Conservation (phyloP, 495 filamentous ascomycete genomes). For the Trichoderma asperelloides region DNA sequence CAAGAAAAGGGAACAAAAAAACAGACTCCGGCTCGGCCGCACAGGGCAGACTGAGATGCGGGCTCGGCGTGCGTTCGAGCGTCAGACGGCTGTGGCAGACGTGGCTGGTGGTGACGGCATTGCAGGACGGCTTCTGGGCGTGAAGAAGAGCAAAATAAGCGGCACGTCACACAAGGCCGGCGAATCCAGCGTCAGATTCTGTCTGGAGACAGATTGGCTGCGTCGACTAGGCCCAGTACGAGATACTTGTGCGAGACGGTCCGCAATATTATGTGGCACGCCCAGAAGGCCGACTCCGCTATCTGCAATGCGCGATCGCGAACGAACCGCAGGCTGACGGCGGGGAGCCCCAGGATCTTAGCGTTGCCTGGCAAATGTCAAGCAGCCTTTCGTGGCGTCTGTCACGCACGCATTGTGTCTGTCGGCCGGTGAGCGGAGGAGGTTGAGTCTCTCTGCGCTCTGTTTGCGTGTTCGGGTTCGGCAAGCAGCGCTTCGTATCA, state of each 20-base stretch:
- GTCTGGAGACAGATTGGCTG: too few relatives aligned
- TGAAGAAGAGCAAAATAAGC: neutral
- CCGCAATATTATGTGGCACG: too few relatives aligned
- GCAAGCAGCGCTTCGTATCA: too few relatives aligned
- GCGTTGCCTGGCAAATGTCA: too few relatives aligned
- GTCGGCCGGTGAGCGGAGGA: too few relatives aligned
- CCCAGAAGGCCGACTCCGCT: neutral
- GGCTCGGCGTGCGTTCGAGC: constrained; percentile 1
- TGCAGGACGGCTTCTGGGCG: neutral
- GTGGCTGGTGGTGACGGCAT: neutral
- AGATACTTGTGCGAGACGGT: too few relatives aligned
- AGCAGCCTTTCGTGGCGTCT: neutral
- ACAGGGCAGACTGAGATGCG: constrained; percentile 1
- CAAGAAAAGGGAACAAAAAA: neutral
- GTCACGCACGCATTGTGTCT: neutral
- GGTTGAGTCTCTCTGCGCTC: too few relatives aligned
- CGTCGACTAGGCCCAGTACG: too few relatives aligned
- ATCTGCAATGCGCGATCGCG: neutral
- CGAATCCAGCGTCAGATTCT: neutral
- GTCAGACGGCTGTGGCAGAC: neutral
- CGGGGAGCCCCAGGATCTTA: neutral
- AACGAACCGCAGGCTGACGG: neutral
- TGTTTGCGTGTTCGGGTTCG: too few relatives aligned
- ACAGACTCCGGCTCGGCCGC: constrained; percentile 3
- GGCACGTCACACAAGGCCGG: neutral